Evolutionary conservation across 2,329 filamentous ascomycete species (phyloP), one percentile per base, ranked within the genome.

Genomic region (Aspergillus ochraceoroseus): DNA sequence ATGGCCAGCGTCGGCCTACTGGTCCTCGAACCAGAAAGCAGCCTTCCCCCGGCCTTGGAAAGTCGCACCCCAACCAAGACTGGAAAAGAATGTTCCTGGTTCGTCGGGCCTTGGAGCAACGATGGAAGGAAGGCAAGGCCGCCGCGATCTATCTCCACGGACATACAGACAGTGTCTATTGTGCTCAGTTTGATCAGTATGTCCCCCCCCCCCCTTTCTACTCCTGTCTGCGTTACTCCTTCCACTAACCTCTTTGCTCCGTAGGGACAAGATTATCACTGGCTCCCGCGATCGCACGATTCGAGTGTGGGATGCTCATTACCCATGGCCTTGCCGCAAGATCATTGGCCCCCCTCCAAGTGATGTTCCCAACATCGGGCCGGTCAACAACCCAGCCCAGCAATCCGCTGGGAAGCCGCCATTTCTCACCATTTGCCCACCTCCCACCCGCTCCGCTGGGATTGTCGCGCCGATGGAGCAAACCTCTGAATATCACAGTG

Each of bases 151-250:
- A 95, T 63, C 75, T 98, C 14, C 87, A 92, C 55, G 92, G 92
- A 2, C 92, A 98, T 62, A 82, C 82, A 17, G 92, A 98, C 63
- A 95, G 88, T 51, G 94, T 98, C 42, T 98, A 98, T 68, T 98
- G 92, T 65, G 79, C 94, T 41, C 92, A 98, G 61, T 98, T 96
- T 62, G 92, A 98, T 63, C 90, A 96, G 83, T 88, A 76, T 55
- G 82, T 71, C 25, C 13, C n/a, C n/a, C n/a, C n/a, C n/a, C n/a
- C n/a, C n/a, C n/a, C 17, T n/a, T 19, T 7, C 14, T 28, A 4
- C 13, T 23, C 6, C 13, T 18, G 4, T 13, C 12, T 12, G 18
- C 11, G 7, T 25, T 11, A 12, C 8, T 12, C n/a, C 18, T 7
- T 18, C 2, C n/a, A 5, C 7, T 32, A 19, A 33, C 48, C 67